Percentiles rank a stretch among this genome's conserved stretches.
phyloP scores from a whole-genome alignment of 1,284 basidiomycete genomes.

The Hymenochaete sp. region DNA sequence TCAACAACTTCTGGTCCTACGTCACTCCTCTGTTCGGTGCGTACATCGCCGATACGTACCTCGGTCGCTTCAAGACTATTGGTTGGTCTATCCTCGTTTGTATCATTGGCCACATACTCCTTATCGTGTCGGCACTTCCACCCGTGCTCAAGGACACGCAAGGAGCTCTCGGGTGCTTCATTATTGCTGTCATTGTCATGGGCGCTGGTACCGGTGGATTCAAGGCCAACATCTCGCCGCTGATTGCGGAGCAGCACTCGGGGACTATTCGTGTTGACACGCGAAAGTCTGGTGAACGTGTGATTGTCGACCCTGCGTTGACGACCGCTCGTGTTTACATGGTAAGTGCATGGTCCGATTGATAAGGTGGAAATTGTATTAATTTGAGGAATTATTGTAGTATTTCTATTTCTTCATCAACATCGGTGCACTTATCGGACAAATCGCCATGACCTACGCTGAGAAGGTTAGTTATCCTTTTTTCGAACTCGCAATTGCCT shows the following conservation, averaged over 20 bases:
- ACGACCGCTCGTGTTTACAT: slow-evolving; percentile 69
- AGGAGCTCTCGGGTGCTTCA: slow-evolving; percentile 53
- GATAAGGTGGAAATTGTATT: not conserved
- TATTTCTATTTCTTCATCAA: slow-evolving; percentile 79
- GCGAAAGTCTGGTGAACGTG: slow-evolving; percentile 57
- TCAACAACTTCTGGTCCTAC: slow-evolving; percentile 58
- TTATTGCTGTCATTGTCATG: slow-evolving; percentile 61
- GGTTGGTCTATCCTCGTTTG: slow-evolving; percentile 46
- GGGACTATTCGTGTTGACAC: slow-evolving; percentile 46
- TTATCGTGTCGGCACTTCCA: slow-evolving; percentile 66
- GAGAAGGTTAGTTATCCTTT: slow-evolving; percentile 44
- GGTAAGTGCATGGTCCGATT: slow-evolving; percentile 20
- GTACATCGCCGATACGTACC: slow-evolving; percentile 64
- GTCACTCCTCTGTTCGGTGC: slow-evolving; percentile 56
- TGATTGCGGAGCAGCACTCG: slow-evolving; percentile 73
- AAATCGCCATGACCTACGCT: slow-evolving; percentile 63
- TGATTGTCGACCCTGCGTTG: slow-evolving; percentile 72
- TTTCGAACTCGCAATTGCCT: not conserved
- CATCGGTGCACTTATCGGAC: slow-evolving; percentile 63
- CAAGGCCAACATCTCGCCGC: slow-evolving; percentile 73
- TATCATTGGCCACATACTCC: slow-evolving; percentile 62
- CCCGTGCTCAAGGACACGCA: slow-evolving; percentile 53
- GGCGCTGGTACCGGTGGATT: slow-evolving; percentile 68
- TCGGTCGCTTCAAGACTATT: slow-evolving; percentile 71
- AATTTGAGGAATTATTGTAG: not conserved